Evolutionary conservation across 768 basidiomycete genomes (phyloP), one percentile per base, ranked within the genome.

Genomic region (Serpula lacrymans): DNA sequence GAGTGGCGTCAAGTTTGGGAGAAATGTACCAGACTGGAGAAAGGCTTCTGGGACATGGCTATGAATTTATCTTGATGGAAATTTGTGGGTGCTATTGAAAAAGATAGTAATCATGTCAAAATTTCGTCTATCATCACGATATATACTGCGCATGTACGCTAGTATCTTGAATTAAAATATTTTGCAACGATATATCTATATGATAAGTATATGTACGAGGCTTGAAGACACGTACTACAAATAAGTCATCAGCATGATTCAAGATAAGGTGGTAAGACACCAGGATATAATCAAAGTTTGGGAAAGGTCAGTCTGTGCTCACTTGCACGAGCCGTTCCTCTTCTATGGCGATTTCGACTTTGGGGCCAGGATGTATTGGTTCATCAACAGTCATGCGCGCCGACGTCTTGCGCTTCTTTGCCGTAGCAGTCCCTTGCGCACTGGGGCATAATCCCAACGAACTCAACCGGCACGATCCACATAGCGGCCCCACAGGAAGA

Each of bases 21-120:
- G 53, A 76, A 75, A 39, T 89, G 88, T 53, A 81, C 87, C 0
- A 59, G 64, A 33, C 67, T 96, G 33, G 93, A 97, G 64, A 84
- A 78, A 49, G 78, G 73, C 1, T 95, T 95, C 57, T 97, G 93
- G 93, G 87, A 94, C 33, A 79, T 79, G 69, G 77, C 77, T 4
- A 55, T 82, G 50, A 46, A 45, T 6, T 46, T 9, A 14, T 29
- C 27, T 29, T 9, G 27, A 14, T 9, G 14, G 10, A 14, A 29
- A 14, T 29, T 29, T 29, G 9, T n/a, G 14, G 27, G 27, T 29
- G 27, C 27, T 9, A 29, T 29, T 29, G 27, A 29, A 29, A 29
- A 9, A 14, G 27, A 14, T 29, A 29, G n/a, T n/a, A n/a, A n/a
- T n/a, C n/a, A n/a, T n/a, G n/a, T n/a, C n/a, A n/a, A n/a, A n/a